Base-by-base conservation (phyloP, 2,329 filamentous ascomycete genomes). In the Alternaria postmessia region DNA sequence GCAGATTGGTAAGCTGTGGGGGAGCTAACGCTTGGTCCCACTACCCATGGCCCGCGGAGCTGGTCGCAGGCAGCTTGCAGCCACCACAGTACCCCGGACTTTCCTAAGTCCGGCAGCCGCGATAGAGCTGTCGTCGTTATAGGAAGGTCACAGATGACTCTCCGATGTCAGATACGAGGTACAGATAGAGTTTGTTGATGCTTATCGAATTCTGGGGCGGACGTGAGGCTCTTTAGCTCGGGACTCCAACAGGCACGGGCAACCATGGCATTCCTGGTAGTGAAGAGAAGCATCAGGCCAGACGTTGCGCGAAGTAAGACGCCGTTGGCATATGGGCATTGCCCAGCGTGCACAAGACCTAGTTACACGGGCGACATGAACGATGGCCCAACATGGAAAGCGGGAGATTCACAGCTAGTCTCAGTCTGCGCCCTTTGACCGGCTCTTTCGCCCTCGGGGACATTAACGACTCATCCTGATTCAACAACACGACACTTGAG, bases 1-100 rank as follows among this genome's bases (percentile, higher is more conserved):
- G 24, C 16, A 24, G 34, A 54, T 54, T 36, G 55, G 48, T 46
- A 58, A 46, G 49, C 30, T 41, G 55, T 58, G 55, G 55, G 55
- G 55, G 39, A 46, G 51, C 42, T 43, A 41, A 32, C 16, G 32
- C 26, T 14, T 39, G 22, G 55, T 54, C 49, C 55, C 32, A 58
- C 55, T 49, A 36, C 9, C 46, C 30, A 34, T 26, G 16, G 22
- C 20, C 46, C 46, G 20, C 39, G 39, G 51, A 42, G 14, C n/a
- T 44, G 24, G 22, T 36, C 32, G 51, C 51, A 42, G 11, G 34
- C 16, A 38, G 34, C 34, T 36, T 36, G 32, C 36, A 39, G 36
- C 51, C 38, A 53, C 42, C 28, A n/a, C 22, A 44, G 38, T 30
- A 49, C 46, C 34, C 46, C 34, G 46, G 46, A 49, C 46, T 36